Percentiles rank a stretch among this genome's conserved stretches.
Evolutionary conservation across 2,329 filamentous ascomycete genomes (phyloP).

Genomic region (Scopulariopsis brevicaulis): DNA sequence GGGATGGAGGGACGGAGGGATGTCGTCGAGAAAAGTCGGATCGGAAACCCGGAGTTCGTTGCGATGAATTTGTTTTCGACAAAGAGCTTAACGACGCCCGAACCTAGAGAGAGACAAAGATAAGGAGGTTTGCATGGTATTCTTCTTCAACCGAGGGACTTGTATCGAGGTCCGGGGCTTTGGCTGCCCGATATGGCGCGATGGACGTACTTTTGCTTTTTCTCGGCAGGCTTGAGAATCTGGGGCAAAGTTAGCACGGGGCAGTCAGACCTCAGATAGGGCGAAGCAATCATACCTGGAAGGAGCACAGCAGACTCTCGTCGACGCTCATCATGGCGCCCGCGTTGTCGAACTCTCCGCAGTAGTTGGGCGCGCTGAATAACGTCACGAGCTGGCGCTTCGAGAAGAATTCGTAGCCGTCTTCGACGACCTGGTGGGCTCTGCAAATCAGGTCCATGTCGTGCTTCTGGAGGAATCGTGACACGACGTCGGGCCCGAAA

Average conservation of each 20-base stretch:
- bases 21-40: not conserved
- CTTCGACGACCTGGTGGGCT: constrained; percentile 96
- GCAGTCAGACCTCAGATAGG: not conserved
- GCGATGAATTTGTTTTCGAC: not conserved
- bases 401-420: constrained; percentile 99
- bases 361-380: constrained; percentile 98
- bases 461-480: constrained; percentile 94
- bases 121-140: constrained; percentile 54
- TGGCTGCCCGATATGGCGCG: constrained; percentile 51
- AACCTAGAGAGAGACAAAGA: constrained; percentile 76
- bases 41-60: not conserved
- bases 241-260: constrained; percentile 22
- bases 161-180: constrained; percentile 10
- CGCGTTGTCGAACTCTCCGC: constrained; percentile 97
- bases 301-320: constrained; percentile 95
- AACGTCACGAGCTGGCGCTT: constrained; percentile 95
- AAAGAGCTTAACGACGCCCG: constrained; percentile 70
- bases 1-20: not conserved
- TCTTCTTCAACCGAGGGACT: constrained; percentile 4
- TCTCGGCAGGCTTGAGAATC: constrained; percentile 99
- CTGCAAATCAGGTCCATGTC: constrained; percentile 99
- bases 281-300: constrained; percentile 56
- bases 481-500: constrained; percentile 94
- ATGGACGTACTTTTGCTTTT: constrained; percentile 99
- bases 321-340: constrained; percentile 99